These are phyloP conservation scores for Apiospora koreana DNA, from an alignment of 2,329 filamentous ascomycete species.

Conservation along the genomic window DNA sequence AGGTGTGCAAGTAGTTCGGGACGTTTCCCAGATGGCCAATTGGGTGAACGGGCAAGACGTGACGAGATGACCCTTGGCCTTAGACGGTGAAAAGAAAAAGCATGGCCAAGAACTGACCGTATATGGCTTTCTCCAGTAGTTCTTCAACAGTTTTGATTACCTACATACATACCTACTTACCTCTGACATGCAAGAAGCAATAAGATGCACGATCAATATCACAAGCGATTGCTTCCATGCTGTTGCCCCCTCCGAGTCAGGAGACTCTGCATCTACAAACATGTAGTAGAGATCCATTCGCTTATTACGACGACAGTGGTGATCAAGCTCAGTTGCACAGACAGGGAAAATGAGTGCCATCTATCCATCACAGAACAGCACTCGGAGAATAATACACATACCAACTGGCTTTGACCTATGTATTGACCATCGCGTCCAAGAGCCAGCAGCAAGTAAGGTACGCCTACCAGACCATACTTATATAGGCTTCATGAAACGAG, in stretches of 20 bases:
- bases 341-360: background rate
- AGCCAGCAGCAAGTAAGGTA: background rate
- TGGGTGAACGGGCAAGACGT: background rate
- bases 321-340: background rate
- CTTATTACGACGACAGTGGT: background rate
- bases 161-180: too few relatives aligned
- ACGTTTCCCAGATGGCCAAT: constrained; percentile 3
- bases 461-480: background rate
- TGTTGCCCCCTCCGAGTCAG: background rate
- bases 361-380: background rate
- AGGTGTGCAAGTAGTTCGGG: background rate
- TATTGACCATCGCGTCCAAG: background rate
- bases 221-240: background rate
- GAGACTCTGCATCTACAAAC: background rate
- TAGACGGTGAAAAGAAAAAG: background rate
- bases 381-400: too few relatives aligned
- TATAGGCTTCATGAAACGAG: background rate
- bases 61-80: background rate
- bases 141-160: background rate
- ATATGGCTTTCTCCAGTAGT: background rate
- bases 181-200: background rate
- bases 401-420: background rate
- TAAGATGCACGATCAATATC: background rate
- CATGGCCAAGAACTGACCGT: background rate
- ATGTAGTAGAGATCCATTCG: background rate